Evolutionary conservation across 2,329 filamentous ascomycete species (phyloP).

Genomic region (Colletotrichum sp.): DNA sequence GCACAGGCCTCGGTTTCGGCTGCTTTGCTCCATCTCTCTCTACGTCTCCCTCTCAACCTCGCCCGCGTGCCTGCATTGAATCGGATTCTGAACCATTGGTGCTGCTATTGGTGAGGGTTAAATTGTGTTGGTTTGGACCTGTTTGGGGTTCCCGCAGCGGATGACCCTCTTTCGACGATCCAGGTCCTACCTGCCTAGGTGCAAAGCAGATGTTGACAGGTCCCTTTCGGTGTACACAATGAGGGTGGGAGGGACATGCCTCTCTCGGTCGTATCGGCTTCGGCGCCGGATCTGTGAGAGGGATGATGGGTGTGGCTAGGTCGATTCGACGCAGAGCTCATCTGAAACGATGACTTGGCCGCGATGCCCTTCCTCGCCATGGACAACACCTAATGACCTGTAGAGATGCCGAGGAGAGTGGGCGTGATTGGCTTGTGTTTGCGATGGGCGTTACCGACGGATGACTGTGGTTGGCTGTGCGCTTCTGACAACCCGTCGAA

Average conservation of each 20-base stretch:
- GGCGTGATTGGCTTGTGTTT: not conserved
- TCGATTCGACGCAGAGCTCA: not conserved
- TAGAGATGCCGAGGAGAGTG: not conserved
- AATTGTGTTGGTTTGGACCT: not conserved
- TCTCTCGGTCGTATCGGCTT: not conserved
- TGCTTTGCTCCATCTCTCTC: not conserved
- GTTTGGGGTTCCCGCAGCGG: not conserved
- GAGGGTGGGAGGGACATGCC: not conserved
- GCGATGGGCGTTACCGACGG: not conserved
- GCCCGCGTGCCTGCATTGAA: not conserved
- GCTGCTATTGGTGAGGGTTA: not conserved
- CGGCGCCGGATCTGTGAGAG: not conserved
- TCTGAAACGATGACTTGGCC: constrained; percentile 8
- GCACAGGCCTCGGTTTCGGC: constrained; percentile 1
- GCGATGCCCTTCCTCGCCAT: not conserved
- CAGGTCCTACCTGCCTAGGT: not conserved
- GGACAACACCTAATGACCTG: not conserved
- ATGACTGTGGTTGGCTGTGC: not conserved
- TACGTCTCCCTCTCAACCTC: not conserved
- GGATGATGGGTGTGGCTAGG: not conserved
- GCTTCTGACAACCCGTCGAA: not conserved
- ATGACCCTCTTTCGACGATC: not conserved
- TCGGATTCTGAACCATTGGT: not conserved
- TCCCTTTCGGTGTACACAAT: not conserved
- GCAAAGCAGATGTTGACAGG: not conserved